Percentiles rank a stretch among this genome's conserved stretches.
Evolutionary conservation across 2,329 filamentous ascomycete genomes (phyloP).

Genomic region (Hypoxylon sp.): DNA sequence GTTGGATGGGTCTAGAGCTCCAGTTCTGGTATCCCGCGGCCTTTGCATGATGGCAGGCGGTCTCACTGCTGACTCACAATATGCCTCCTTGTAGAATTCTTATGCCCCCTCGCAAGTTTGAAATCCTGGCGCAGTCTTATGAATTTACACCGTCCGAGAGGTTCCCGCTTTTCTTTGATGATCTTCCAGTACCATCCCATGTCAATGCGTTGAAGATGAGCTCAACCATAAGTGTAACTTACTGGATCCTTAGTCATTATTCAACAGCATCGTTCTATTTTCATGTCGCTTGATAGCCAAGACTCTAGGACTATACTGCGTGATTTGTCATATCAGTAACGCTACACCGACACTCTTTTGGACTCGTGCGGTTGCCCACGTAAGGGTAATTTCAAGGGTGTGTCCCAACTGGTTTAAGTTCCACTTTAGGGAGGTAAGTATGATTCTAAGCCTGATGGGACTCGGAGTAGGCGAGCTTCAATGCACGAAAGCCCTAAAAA

Average conservation of each 20-base stretch:
- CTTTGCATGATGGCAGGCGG: background rate
- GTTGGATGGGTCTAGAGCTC: background rate
- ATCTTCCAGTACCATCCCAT: background rate
- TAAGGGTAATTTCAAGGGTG: background rate
- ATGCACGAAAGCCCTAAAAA: background rate
- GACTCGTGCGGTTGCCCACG: background rate
- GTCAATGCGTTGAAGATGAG: background rate
- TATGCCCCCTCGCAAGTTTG: no score
- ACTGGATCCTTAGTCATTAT: background rate
- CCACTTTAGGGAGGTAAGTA: background rate
- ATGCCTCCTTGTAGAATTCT: background rate
- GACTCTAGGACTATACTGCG: background rate
- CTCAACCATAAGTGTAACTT: background rate
- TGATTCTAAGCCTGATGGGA: background rate
- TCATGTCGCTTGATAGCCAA: background rate
- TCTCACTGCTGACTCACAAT: background rate
- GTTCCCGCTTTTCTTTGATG: background rate
- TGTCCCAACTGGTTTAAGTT: background rate
- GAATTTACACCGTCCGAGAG: background rate
- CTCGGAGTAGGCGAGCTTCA: background rate
- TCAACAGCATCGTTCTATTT: background rate
- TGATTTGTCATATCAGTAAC: background rate
- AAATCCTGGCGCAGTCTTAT: no score
- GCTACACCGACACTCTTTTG: slow-evolving; percentile 9
- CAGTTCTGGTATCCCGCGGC: no score